phyloP scores from a whole-genome alignment of 1,139 yeast species.

The Trichomonascaceae sp. region DNA sequence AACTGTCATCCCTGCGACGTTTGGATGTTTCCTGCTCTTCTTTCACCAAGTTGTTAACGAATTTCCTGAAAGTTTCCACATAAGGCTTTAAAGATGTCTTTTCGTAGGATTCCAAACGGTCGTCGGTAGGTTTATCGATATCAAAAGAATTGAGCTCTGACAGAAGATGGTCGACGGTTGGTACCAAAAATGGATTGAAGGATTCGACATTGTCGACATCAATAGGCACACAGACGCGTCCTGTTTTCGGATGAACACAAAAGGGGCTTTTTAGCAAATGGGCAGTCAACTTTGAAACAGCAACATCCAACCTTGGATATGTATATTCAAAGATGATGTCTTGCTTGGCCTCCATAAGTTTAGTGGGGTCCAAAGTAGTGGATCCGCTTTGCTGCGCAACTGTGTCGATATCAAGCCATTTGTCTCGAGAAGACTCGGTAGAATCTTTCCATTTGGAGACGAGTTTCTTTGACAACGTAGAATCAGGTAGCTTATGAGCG shows the following conservation, averaged over 20 bases:
- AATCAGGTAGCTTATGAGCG: conserved; percentile 58
- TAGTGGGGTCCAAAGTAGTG: conserved; percentile 32
- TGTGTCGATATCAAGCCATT: conserved; percentile 80
- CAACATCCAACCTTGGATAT: conserved; percentile 90
- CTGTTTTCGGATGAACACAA: conserved; percentile 95
- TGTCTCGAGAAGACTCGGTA: conserved; percentile 42
- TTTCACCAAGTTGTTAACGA: conserved; percentile 52
- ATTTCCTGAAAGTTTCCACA: conserved; percentile 60
- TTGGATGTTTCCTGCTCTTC: conserved; percentile 39
- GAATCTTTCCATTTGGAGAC: conserved; percentile 46
- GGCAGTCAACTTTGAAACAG: conserved; percentile 82
- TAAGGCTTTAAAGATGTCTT: conserved; percentile 71
- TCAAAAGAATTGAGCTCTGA: conserved; percentile 45
- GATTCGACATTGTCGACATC: conserved; percentile 49
- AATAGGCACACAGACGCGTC: conserved; percentile 94
- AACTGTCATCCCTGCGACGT: conserved; percentile 18
- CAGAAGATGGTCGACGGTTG: conserved; percentile 61
- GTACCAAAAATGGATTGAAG: conserved; percentile 77
- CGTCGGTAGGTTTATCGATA: conserved; percentile 17
- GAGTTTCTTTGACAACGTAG: conserved; percentile 47
- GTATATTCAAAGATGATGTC: conserved; percentile 74
- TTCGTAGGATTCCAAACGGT: conserved; percentile 44
- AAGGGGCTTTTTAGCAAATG: conserved; percentile 97
- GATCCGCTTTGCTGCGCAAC: conserved; percentile 47
- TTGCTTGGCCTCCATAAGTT: conserved; percentile 67